Base-by-base conservation (phyloP, 106 monocot species). In the Vanilla planifolia region DNA sequence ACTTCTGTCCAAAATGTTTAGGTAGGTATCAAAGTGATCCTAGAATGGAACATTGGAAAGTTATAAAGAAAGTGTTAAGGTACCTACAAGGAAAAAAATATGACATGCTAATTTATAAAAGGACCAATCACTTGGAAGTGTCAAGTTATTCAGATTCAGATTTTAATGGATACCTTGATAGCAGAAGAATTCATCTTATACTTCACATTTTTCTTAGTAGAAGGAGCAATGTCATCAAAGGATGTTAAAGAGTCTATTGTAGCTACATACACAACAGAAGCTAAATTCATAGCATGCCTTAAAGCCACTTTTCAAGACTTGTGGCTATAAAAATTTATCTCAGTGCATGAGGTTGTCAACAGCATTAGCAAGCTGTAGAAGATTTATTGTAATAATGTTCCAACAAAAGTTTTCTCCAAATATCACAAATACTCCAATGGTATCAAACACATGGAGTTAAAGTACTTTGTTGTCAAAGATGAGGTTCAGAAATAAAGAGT, bases 351-450 rank as follows among this genome's bases (percentile, higher is more conserved):
- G n/a, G 22, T 55, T 53, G 8, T 40, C 15, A 0, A 66, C 24
- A 26, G 2, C 16, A 66, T 66, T 48, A 11, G 14, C 14, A 60
- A 25, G 47, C 34, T 14, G 32, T 2, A 59, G 36, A 69, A 69
- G 48, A 16, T 69, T 60, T 60, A 69, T 39, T 48, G 26, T 69
- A 25, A 69, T 59, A 60, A 60, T 37, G 6, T 6, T 1, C 7
- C 19, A 59, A 15, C 16, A 37, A 22, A 59, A 3, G 59, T 69
- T 0, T 47, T 60, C 19, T 69, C 33, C 13, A 60, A 59, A n/a
- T 60, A 60, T 4, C 24, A 48, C 8, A 69, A 48, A 33, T 60
- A 48, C 48, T 69, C 46, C 0, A 69, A 69, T 5, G 22, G 68
- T 55, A 41, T 14, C 25, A 43, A 53, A 22, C 35, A 47, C 13